Conservation (phyloP, 768 basidiomycete genomes). For the Psilocybe cyanescens region DNA sequence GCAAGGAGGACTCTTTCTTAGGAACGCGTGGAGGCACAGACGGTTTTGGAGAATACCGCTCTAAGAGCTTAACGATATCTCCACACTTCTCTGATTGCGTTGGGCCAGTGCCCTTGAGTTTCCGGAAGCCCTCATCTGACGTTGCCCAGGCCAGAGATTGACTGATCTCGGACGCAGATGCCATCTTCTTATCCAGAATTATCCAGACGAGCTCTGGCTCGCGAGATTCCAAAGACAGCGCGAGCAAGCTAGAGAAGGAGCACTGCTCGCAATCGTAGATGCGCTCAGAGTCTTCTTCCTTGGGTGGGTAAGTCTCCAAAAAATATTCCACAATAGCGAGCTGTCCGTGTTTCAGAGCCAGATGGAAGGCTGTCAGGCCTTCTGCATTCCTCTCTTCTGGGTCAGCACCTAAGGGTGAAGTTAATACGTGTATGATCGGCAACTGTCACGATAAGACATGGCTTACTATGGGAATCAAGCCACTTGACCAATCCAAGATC, state of each 20-base stretch:
- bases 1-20: neutral
- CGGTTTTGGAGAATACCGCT: conserved; percentile 13
- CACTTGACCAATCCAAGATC: conserved; percentile 65
- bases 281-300: conserved; percentile 48
- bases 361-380: conserved; percentile 67
- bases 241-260: conserved; percentile 45
- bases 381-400: conserved; percentile 67
- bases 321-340: conserved; percentile 60
- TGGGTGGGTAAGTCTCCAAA: conserved; percentile 61
- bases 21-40: neutral
- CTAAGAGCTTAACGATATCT: conserved; percentile 56
- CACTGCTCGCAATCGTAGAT: conserved; percentile 51
- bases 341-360: conserved; percentile 59
- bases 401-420: conserved; percentile 59
- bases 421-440: conserved; percentile 17
- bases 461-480: conserved; percentile 74
- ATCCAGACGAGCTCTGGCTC: conserved; percentile 69
- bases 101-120: conserved; percentile 21
- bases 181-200: conserved; percentile 62
- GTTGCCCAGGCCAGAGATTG: conserved; percentile 54
- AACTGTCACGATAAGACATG: conserved; percentile 25
- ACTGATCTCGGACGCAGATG: conserved; percentile 49
- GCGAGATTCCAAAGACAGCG: conserved; percentile 59
- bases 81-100: conserved; percentile 37
- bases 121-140: conserved; percentile 31